Evolutionary conservation across 305 asterid species (phyloP).

Genomic region (Fraxinus angustifolia): DNA sequence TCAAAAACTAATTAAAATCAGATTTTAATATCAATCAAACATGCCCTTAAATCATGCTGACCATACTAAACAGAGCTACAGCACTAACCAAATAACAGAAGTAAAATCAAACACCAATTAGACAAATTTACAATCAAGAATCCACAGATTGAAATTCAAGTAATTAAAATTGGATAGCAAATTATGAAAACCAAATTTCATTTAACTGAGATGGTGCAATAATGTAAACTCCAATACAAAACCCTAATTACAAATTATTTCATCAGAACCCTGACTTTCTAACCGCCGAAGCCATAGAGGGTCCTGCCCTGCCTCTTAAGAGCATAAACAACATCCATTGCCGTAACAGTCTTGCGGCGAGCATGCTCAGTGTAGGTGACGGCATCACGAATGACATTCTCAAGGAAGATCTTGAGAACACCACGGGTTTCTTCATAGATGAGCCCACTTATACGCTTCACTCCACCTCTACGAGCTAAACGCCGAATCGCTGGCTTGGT

Average conservation of each 20-base stretch:
- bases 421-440: conserved; percentile 46
- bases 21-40: no score
- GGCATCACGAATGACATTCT: conserved; percentile 39
- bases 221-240: background rate
- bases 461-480: conserved; percentile 44
- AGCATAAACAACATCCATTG: conserved; percentile 45
- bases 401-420: conserved; percentile 38
- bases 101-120: background rate
- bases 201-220: background rate
- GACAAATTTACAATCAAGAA: background rate
- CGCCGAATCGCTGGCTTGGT: conserved; percentile 47
- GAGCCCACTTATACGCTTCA: conserved; percentile 39
- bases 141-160: background rate
- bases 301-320: conserved; percentile 49
- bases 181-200: background rate
- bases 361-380: conserved; percentile 32
- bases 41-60: background rate
- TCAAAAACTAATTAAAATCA: no score
- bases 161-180: background rate
- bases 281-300: conserved; percentile 43
- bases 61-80: background rate
- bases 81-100: background rate
- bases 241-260: background rate
- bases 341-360: conserved; percentile 35
- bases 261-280: background rate